A percentile compares a stretch with the other conserved stretches of the same genome.
Conservation (phyloP, 2,329 filamentous ascomycete species). For the Microcera coccophila region DNA sequence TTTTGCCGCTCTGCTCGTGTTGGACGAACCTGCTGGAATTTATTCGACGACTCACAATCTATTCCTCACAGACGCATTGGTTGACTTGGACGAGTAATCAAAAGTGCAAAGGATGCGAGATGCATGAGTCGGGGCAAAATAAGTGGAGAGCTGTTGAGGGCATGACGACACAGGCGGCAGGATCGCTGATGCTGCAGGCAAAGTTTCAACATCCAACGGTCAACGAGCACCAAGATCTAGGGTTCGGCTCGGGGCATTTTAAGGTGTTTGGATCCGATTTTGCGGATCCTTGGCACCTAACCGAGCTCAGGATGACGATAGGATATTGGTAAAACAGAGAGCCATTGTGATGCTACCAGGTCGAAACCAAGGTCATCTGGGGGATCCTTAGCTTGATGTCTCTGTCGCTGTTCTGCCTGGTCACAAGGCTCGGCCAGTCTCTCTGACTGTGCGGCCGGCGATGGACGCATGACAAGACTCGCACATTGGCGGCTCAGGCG, state of each 20-base stretch:
- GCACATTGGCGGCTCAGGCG: not conserved
- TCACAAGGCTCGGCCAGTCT: conserved; percentile 7
- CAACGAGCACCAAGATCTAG: conserved; percentile 3
- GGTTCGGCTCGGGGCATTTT: conserved; percentile 15
- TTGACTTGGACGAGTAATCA: not conserved
- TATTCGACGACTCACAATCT: too few species aligned
- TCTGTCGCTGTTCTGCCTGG: conserved; percentile 4
- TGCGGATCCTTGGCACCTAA: too few species aligned
- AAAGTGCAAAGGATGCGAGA: not conserved
- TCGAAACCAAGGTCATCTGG: not conserved
- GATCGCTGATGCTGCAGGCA: not conserved
- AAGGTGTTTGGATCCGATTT: not conserved
- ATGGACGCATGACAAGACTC: not conserved
- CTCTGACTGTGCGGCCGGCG: not conserved
- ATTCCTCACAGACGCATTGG: too few species aligned
- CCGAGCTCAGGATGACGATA: too few species aligned
- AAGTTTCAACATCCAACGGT: not conserved
- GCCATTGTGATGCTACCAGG: too few species aligned
- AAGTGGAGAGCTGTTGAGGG: not conserved
- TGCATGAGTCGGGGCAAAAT: not conserved
- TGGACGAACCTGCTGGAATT: not conserved
- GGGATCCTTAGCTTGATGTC: not conserved
- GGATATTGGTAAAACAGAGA: too few species aligned
- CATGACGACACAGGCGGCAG: not conserved
- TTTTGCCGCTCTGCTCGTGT: too few species aligned